Conservation (phyloP, 148 eudicot genomes). For the Vaccinium macrocarpon region DNA sequence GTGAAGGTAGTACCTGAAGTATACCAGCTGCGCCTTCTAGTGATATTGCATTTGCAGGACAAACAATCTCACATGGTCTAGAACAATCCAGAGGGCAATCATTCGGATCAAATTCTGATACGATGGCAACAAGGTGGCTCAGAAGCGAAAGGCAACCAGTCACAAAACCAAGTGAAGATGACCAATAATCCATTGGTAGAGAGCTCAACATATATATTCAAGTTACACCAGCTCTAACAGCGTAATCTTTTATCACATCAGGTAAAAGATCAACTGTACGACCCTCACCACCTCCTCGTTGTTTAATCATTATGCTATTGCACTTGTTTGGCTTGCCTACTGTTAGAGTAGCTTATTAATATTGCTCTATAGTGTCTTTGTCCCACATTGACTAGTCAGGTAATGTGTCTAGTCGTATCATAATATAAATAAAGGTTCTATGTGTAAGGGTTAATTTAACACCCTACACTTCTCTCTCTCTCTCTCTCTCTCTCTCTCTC, state of each 20-base stretch:
- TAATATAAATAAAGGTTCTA: too few relatives aligned
- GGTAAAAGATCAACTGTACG: background rate
- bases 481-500: too few relatives aligned
- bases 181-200: background rate
- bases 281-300: background rate
- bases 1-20: conserved; percentile 33
- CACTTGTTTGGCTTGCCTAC: background rate
- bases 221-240: background rate
- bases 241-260: background rate
- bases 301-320: background rate
- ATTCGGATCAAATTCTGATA: conserved; percentile 74
- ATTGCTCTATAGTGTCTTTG: too few relatives aligned
- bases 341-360: too few relatives aligned
- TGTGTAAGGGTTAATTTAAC: too few relatives aligned
- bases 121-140: conserved; percentile 11
- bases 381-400: too few relatives aligned
- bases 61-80: conserved; percentile 81
- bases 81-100: conserved; percentile 84
- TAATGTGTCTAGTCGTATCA: too few relatives aligned
- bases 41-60: conserved; percentile 87
- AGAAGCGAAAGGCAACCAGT: background rate
- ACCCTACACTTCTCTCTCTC: too few relatives aligned
- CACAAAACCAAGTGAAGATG: background rate
- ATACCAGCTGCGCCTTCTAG: conserved; percentile 24
- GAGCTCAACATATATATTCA: background rate